Conservation (phyloP, 2,329 filamentous ascomycete genomes). For the Gaeumannomyces tritici region DNA sequence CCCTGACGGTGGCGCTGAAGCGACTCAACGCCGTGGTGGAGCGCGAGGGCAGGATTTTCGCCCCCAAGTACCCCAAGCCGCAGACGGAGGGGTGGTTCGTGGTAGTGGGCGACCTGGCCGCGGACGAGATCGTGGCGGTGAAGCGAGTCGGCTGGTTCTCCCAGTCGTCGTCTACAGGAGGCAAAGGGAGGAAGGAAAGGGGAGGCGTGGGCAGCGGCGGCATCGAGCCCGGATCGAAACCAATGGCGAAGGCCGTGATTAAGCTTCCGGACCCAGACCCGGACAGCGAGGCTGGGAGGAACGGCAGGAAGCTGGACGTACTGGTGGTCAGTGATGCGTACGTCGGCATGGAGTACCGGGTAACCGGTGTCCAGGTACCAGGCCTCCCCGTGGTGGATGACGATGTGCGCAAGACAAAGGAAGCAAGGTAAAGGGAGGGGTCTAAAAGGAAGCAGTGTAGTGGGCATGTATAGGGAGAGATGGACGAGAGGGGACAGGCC, state of each 20-base stretch:
- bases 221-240: slow-evolving; percentile 31
- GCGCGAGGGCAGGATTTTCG: slow-evolving; percentile 66
- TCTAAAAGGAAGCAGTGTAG: too few relatives aligned
- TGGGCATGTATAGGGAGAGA: neutral
- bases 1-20: slow-evolving; percentile 52
- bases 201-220: slow-evolving; percentile 13
- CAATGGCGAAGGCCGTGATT: slow-evolving; percentile 46
- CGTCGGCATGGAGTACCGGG: slow-evolving; percentile 55
- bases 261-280: slow-evolving; percentile 44
- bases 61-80: slow-evolving; percentile 84
- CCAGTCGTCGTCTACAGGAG: slow-evolving; percentile 12
- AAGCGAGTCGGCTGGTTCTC: slow-evolving; percentile 72
- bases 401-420: slow-evolving; percentile 33
- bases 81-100: slow-evolving; percentile 94
- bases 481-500: too few relatives aligned
- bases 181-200: slow-evolving; percentile 10
- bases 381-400: slow-evolving; percentile 36
- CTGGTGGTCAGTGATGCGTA: slow-evolving; percentile 81
- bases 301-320: slow-evolving; percentile 54
- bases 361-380: slow-evolving; percentile 42
- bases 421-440: neutral
- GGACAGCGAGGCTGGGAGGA: slow-evolving; percentile 4
- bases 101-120: slow-evolving; percentile 55
- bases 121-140: slow-evolving; percentile 73
- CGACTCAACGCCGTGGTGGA: slow-evolving; percentile 58